Percentiles rank a stretch among this genome's conserved stretches.
Conservation (phyloP, 2,329 filamentous ascomycete genomes). For the Beauveria sp. region DNA sequence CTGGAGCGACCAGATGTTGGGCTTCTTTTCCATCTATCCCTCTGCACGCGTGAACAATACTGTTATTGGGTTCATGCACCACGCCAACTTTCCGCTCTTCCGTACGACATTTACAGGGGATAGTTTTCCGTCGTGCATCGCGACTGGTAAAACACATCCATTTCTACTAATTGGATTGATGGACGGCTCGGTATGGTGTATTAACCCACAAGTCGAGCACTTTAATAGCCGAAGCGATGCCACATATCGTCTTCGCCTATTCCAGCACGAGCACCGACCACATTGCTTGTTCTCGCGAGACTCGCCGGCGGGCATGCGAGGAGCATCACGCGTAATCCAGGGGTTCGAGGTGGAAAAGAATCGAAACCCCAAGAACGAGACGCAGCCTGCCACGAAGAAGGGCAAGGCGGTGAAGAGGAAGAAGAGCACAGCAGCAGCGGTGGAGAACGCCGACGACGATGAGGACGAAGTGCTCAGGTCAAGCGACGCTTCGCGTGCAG, state of each 20-base stretch:
- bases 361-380: slow-evolving; percentile 35
- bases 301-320: slow-evolving; percentile 28
- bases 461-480: slow-evolving; percentile 25
- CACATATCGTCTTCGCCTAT: slow-evolving; percentile 31
- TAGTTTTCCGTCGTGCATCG: slow-evolving; percentile 42
- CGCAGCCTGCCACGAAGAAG: slow-evolving; percentile 27
- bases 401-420: slow-evolving; percentile 28
- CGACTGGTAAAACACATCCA: slow-evolving; percentile 43
- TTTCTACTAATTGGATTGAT: slow-evolving; percentile 45
- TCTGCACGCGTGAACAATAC: slow-evolving; percentile 46
- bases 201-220: slow-evolving; percentile 32
- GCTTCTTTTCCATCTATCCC: slow-evolving; percentile 46
- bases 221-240: slow-evolving; percentile 27
- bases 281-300: slow-evolving; percentile 22
- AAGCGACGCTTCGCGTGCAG: slow-evolving; percentile 33
- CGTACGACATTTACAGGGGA: slow-evolving; percentile 45
- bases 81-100: slow-evolving; percentile 44
- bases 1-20: slow-evolving; percentile 49
- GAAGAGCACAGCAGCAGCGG: slow-evolving; percentile 21
- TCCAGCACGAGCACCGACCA: slow-evolving; percentile 47
- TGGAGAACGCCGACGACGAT: slow-evolving; percentile 23
- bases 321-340: slow-evolving; percentile 42
- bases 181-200: slow-evolving; percentile 45
- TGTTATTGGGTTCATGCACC: slow-evolving; percentile 44
- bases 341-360: slow-evolving; percentile 46